Base-by-base conservation (phyloP, 177 flowering plant species). In the Tripterygium wilfordii region DNA sequence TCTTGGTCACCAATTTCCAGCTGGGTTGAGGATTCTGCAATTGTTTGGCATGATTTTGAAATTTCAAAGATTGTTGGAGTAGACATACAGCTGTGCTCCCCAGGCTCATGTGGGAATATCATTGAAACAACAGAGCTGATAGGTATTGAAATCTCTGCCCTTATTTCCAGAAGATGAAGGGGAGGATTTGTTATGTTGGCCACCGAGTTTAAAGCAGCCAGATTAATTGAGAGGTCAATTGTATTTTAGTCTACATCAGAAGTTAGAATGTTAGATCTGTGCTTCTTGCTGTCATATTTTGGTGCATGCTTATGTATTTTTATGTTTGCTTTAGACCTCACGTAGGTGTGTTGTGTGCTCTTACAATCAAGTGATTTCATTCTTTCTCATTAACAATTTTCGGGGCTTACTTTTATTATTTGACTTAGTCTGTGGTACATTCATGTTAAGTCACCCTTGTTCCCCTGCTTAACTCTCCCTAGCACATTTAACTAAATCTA, bases 301-400 rank as follows among this genome's bases (percentile, higher is more conserved):
- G 38, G 21, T 48, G 43, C 20, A 36, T 8, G n/a, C n/a, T 25
- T 29, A 24, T 42, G 31, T 45, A 14, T 42, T 21, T 30, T 45
- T 45, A 22, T 36, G 39, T 48, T 53, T 24, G 48, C 51, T 48
- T 39, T 49, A 45, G 63, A 60, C 60, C 24, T 58, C 31, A 23
- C 40, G 53, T 32, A 38, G 45, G 21, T 42, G n/a, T 25, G 35
- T 38, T 40, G 36, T 16, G 32, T 22, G 22, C 18, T 31, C 47
- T 58, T 42, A 32, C 25, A 50, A 50, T 58, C 46, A 37, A 37
- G 28, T 58, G 58, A 58, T 57, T 14, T 29, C 45, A 2, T 18
- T 42, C 43, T 37, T 52, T 27, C 29, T 31, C 47, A 13, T 23
- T n/a, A n/a, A n/a, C n/a, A 16, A 4, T 39, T 42, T 25, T 41